A percentile compares a stretch with the other conserved stretches of the same genome.
phyloP scores from a whole-genome alignment of 2,329 filamentous ascomycete genomes.

The Pseudocercospora vitis region DNA sequence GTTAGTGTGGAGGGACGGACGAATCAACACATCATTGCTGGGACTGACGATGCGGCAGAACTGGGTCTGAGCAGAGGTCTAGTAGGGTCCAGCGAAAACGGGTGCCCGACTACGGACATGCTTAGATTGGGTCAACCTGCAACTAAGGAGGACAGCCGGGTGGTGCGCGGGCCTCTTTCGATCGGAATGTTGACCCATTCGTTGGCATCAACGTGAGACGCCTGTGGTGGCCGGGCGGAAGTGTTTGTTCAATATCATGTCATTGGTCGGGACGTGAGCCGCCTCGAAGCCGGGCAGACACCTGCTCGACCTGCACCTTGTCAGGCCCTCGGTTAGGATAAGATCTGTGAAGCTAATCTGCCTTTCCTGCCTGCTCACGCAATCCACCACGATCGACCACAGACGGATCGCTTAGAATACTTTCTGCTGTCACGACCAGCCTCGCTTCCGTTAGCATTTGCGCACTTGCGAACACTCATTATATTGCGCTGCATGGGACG shows the following conservation, averaged over 20 bases:
- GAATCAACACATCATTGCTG: neutral
- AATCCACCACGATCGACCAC: slow-evolving; percentile 1
- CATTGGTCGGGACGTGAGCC: neutral
- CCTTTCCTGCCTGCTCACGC: neutral
- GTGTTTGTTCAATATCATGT: neutral
- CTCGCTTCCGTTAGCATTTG: neutral
- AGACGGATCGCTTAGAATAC: slow-evolving; percentile 4
- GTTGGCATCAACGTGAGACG: neutral
- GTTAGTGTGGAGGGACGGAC: neutral
- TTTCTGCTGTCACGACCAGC: neutral
- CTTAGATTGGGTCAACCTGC: neutral
- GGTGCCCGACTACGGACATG: neutral
- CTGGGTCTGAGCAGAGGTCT: slow-evolving; percentile 1
- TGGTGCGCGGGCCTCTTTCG: neutral
- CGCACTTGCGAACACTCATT: neutral
- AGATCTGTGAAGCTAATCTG: neutral
- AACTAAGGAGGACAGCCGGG: neutral
- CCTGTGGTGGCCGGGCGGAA: neutral
- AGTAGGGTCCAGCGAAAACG: neutral
- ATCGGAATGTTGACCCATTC: slow-evolving; percentile 3
- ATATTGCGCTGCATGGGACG: neutral
- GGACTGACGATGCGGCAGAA: neutral
- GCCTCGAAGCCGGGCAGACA: neutral
- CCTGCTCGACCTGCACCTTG: no score
- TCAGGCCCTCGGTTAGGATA: neutral